Base-by-base conservation (phyloP, 2,329 filamentous ascomycete species). In the Lecanicillium sp. region DNA sequence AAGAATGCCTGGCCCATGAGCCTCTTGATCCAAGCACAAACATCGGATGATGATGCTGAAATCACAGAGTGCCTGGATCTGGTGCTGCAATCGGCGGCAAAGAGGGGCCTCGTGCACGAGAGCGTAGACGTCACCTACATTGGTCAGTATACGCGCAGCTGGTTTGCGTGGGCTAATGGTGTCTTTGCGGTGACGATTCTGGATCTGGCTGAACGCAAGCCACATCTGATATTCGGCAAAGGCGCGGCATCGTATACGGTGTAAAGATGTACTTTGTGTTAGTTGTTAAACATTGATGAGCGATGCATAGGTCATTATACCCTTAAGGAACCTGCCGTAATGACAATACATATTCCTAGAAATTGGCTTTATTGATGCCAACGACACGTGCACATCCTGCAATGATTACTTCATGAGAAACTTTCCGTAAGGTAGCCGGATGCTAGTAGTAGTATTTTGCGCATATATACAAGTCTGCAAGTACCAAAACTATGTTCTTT, bases 111-210 rank as follows among this genome's bases (percentile, higher is more conserved):
- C 35, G 72, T 98, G 2, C 90, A 98, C 53, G 92, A 98, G 65
- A 94, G 86, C 51, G 79, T 98, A 29, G 79, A 95, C 52, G 90
- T 97, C 5, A 80, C 90, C 44, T 55, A 62, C 29, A 50, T 66
- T 3, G 44, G 47, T n/a, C 64, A 68, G 17, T 97, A 92, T 59
- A 96, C 90, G 2, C 72, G 88, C 47, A 87, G 84, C 54, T 97
- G 90, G 90, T 97, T 97, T 59, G 87, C 90, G 3, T 97, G 89
- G 92, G 92, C 92, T 10, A 98, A 98, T 51, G 92, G 87, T 1
- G 87, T 98, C 10, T 97, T 95, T 62, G 88, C 90, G 12, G 82
- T 87, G 59, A 94, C 89, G 0, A 87, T 98, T 33, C 65, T 98
- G 37, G 87, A 96, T 65, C 58, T 98, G 37, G 92, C 89, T 2